Conservation (phyloP, 352 stramenopile genomes). For the Blastocystis sp. region DNA sequence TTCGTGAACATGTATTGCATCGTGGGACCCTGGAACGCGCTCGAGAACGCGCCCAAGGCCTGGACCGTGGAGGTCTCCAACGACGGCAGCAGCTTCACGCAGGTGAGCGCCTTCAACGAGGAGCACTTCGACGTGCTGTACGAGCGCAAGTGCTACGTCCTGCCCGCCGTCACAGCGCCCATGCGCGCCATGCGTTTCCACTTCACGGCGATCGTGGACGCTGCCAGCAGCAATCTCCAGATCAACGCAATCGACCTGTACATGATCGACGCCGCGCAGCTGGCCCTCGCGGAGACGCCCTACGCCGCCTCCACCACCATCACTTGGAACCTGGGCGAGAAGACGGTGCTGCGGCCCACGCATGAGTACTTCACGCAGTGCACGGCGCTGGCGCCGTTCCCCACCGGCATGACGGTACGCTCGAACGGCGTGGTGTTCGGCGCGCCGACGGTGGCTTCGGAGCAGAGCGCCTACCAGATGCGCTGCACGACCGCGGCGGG, state of each 20-base stretch:
- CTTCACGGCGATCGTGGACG: background rate
- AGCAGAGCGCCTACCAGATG: background rate
- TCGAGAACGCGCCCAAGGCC: background rate
- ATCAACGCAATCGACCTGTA: slow-evolving; percentile 47
- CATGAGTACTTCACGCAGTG: background rate
- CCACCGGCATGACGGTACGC: slow-evolving; percentile 8
- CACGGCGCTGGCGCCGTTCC: slow-evolving; percentile 20
- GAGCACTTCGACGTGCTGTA: background rate
- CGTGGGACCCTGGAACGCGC: background rate
- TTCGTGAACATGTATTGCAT: slow-evolving; percentile 68
- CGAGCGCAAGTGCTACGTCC: slow-evolving; percentile 9
- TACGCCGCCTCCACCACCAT: background rate
- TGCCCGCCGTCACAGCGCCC: slow-evolving; percentile 2
- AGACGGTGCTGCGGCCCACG: background rate
- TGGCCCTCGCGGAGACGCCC: background rate
- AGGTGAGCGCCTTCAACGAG: background rate
- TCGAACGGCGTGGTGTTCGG: slow-evolving; percentile 40
- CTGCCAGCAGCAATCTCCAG: slow-evolving; percentile 15
- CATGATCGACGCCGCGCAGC: background rate
- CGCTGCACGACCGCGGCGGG: background rate
- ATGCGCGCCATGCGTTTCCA: slow-evolving; percentile 43
- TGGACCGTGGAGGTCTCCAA: slow-evolving; percentile 22
- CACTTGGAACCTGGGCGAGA: background rate
- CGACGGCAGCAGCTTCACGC: slow-evolving; percentile 28
- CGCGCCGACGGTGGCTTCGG: background rate